Evolutionary conservation across 345 rosid species (phyloP).

Genomic region (thale cress (Arabidopsis thaliana)): DNA sequence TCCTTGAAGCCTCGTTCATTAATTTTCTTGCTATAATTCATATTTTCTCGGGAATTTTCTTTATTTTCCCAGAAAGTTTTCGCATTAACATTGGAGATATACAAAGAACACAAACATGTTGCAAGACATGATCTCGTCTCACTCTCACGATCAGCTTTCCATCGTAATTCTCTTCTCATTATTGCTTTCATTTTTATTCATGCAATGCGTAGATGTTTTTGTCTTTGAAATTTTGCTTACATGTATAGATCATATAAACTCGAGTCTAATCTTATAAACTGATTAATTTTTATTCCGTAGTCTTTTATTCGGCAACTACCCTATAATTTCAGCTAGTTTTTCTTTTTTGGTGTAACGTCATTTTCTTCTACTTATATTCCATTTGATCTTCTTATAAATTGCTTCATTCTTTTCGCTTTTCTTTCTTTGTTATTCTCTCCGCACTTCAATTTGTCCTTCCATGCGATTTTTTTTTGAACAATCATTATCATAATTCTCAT

Average conservation of each 20-base stretch:
- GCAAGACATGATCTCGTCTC: constrained; percentile 38
- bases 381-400: constrained; percentile 3
- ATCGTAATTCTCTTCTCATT: constrained; percentile 37
- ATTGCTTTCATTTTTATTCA: not conserved
- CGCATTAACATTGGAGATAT: constrained; percentile 19
- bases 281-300: not conserved
- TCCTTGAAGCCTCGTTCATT: constrained; percentile 7
- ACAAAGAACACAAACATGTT: constrained; percentile 28
- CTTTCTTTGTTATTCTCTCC: constrained; percentile 33
- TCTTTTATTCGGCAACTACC: not conserved
- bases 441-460: constrained; percentile 10
- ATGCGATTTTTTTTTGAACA: constrained; percentile 9
- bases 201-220: constrained; percentile 3
- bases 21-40: constrained; percentile 15
- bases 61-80: constrained; percentile 18
- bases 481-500: constrained; percentile 3
- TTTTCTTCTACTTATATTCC: constrained; percentile 40
- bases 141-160: constrained; percentile 41
- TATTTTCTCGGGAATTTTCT: not conserved
- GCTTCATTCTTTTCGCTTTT: constrained; percentile 30
- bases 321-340: constrained; percentile 15
- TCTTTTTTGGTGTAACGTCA: constrained; percentile 26
- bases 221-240: constrained; percentile 2
- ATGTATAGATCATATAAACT: not conserved
- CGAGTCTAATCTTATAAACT: not conserved